A percentile compares a stretch with the other conserved stretches of the same genome.
phyloP scores from a whole-genome alignment of 1,284 basidiomycete species.

The Leccinum ponderosum region DNA sequence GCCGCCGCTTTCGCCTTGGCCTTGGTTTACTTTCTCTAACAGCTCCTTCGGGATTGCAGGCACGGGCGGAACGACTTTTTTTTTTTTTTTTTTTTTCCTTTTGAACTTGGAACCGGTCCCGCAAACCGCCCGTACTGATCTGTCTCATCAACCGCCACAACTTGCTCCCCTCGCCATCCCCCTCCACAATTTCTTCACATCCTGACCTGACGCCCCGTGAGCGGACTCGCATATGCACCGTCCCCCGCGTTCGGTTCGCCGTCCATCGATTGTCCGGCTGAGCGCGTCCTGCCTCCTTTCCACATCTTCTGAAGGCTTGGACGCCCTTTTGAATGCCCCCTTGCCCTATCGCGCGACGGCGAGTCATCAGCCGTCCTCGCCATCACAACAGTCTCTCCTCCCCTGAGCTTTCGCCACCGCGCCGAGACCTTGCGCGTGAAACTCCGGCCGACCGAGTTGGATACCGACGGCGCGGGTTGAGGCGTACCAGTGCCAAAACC shows the following conservation, averaged over 20 bases:
- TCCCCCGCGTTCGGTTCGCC: conserved; percentile 1
- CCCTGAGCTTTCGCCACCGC: conserved; percentile 40
- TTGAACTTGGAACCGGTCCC: conserved; percentile 50
- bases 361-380: conserved; percentile 18
- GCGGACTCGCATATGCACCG: conserved; percentile 9
- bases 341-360: background rate
- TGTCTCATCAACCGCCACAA: conserved; percentile 71
- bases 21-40: conserved; percentile 10
- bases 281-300: conserved; percentile 15
- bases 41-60: conserved; percentile 54
- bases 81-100: too few relatives aligned
- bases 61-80: conserved; percentile 48
- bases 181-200: conserved; percentile 7
- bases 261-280: conserved; percentile 20
- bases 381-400: background rate
- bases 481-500: background rate
- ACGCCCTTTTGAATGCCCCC: conserved; percentile 24
- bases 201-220: conserved; percentile 1
- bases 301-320: conserved; percentile 39
- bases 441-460: conserved; percentile 13
- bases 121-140: conserved; percentile 61
- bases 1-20: conserved; percentile 11
- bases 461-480: conserved; percentile 3
- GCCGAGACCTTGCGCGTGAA: conserved; percentile 41
- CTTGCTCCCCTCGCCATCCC: conserved; percentile 38